These are phyloP conservation scores for Inga laurina DNA, from an alignment of 306 rosid species.

Conservation along the genomic window DNA sequence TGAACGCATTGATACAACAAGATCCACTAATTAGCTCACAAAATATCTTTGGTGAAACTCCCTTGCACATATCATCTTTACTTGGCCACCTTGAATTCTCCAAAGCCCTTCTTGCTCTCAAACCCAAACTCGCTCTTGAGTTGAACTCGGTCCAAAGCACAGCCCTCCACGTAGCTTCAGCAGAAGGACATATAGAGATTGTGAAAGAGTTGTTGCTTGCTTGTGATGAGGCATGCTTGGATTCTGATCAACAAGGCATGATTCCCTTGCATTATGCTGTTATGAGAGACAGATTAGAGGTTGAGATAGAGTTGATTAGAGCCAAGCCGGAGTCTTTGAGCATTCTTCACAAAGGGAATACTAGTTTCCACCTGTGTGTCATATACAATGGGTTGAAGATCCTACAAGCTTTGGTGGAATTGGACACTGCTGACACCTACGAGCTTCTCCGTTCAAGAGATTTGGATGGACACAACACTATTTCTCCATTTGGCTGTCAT, in stretches of 20 bases:
- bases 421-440: not conserved
- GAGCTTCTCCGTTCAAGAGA: not conserved
- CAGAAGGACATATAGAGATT: slow-evolving; percentile 5
- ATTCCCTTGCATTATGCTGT: slow-evolving; percentile 29
- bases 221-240: not conserved
- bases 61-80: slow-evolving; percentile 23
- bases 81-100: slow-evolving; percentile 4
- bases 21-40: slow-evolving; percentile 5
- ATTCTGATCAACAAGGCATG: not conserved
- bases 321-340: not conserved
- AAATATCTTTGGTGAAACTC: not conserved
- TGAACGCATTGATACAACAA: not conserved
- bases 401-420: slow-evolving; percentile 12
- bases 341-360: not conserved
- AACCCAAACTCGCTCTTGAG: not conserved
- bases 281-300: slow-evolving; percentile 10
- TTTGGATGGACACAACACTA: not conserved
- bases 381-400: slow-evolving; percentile 25
- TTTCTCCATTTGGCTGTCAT: not conserved
- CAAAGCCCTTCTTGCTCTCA: not conserved
- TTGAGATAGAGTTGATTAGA: not conserved
- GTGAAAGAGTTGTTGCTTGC: slow-evolving; percentile 7
- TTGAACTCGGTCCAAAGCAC: not conserved
- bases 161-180: slow-evolving; percentile 27
- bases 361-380: slow-evolving; percentile 24